A percentile compares a stretch with the other conserved stretches of the same genome.
Conservation (phyloP, 2,329 filamentous ascomycete genomes). For the Pseudopithomyces maydicus region DNA sequence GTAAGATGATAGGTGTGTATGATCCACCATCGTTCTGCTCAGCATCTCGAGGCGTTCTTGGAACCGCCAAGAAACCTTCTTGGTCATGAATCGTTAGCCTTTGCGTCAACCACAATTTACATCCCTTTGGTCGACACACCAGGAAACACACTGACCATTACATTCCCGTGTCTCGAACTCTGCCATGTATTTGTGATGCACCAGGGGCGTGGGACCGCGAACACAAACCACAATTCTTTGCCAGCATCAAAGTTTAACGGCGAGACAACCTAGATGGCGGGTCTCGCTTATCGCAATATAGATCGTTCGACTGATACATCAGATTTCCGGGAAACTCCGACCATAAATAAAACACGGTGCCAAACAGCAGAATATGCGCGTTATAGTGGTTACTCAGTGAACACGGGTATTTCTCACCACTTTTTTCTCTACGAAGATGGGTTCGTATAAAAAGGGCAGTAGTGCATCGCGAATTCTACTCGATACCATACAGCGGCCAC, state of each 20-base stretch:
- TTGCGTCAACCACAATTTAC: neutral
- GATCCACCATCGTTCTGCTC: neutral
- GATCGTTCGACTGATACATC: neutral
- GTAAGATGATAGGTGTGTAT: conserved; percentile 2
- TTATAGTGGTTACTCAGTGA: too few relatives aligned
- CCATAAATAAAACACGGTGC: too few relatives aligned
- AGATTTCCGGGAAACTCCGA: neutral
- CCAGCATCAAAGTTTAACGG: neutral
- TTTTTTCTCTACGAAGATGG: too few relatives aligned
- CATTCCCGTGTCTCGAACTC: too few relatives aligned
- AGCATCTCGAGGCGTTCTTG: neutral
- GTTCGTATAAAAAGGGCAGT: too few relatives aligned
- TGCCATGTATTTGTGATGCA: neutral
- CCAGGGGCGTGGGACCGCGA: neutral
- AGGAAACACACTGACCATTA: too few relatives aligned
- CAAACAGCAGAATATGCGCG: too few relatives aligned
- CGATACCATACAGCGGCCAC: too few relatives aligned
- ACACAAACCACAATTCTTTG: neutral
- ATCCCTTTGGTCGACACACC: neutral
- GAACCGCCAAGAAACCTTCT: neutral
- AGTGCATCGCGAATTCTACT: too few relatives aligned
- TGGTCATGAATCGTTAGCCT: neutral
- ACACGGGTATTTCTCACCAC: too few relatives aligned
- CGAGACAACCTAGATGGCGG: neutral
- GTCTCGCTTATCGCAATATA: neutral